These are phyloP conservation scores for Quercus tomentella DNA, from an alignment of 331 rosid species.

Conservation along the genomic window DNA sequence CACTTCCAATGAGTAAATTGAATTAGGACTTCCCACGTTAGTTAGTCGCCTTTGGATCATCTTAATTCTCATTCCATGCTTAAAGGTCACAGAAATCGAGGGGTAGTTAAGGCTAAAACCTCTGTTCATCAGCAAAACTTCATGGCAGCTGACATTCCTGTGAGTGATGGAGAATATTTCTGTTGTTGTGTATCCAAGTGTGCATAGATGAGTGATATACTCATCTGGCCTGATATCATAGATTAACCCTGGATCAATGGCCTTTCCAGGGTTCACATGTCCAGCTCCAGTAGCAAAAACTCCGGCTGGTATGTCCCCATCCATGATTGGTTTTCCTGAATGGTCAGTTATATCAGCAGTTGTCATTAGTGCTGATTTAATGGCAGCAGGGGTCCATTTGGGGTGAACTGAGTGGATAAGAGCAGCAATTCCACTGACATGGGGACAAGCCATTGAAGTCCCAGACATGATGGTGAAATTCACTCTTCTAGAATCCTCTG, in stretches of 20 bases:
- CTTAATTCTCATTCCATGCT: conserved; percentile 43
- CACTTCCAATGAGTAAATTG: conserved; percentile 72
- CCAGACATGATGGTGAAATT: conserved; percentile 94
- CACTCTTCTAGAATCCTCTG: conserved; percentile 71
- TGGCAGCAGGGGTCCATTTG: conserved; percentile 79
- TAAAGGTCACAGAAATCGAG: conserved; percentile 61
- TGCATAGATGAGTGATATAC: conserved; percentile 72
- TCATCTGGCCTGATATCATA: conserved; percentile 79
- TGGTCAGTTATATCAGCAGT: conserved; percentile 65
- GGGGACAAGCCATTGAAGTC: conserved; percentile 96
- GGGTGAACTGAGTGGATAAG: conserved; percentile 73
- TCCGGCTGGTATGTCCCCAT: conserved; percentile 61
- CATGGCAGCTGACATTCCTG: conserved; percentile 70
- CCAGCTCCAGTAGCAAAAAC: conserved; percentile 79
- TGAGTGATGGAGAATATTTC: conserved; percentile 75
- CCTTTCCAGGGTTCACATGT: conserved; percentile 74
- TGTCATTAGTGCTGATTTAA: conserved; percentile 92
- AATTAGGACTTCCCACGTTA: conserved; percentile 74
- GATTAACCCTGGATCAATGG: conserved; percentile 72
- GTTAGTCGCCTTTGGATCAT: conserved; percentile 58
- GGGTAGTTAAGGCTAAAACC: conserved; percentile 93
- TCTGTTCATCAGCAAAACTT: conserved; percentile 41
- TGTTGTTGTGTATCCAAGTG: conserved; percentile 62
- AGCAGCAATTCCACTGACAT: conserved; percentile 91
- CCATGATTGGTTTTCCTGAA: conserved; percentile 68